Percentiles rank a stretch among this genome's conserved stretches.
These are phyloP conservation scores for Aphanomyces astaci DNA, from an alignment of 352 stramenopile species.

Conservation along the genomic window DNA sequence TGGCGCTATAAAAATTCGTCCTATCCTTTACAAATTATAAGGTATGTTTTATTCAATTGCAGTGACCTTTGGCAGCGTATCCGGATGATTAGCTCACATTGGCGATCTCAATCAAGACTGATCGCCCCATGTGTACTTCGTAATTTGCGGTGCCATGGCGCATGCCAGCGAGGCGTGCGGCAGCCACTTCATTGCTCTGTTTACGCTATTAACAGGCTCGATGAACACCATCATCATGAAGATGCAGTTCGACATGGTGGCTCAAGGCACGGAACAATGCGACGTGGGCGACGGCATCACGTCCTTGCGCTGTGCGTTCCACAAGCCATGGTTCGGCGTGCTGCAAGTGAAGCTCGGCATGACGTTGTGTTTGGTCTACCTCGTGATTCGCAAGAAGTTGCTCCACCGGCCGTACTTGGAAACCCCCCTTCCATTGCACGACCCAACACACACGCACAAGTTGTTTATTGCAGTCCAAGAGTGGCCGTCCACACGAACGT, in stretches of 20 bases:
- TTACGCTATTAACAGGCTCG: constrained; percentile 69
- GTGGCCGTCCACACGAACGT: background rate
- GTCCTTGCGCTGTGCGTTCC: constrained; percentile 42
- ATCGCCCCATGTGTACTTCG: background rate
- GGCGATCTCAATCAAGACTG: background rate
- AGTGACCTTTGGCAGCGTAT: background rate
- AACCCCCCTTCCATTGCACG: constrained; percentile 39
- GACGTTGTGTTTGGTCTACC: constrained; percentile 62
- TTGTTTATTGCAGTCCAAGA: background rate
- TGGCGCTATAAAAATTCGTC: too few relatives aligned
- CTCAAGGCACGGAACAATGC: constrained; percentile 42
- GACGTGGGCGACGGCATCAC: constrained; percentile 27
- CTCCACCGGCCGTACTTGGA: constrained; percentile 51
- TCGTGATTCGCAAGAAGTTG: constrained; percentile 48
- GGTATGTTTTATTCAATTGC: too few relatives aligned
- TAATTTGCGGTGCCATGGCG: background rate
- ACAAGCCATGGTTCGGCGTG: constrained; percentile 79
- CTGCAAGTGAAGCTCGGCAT: constrained; percentile 81
- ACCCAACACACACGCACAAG: background rate
- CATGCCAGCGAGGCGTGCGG: background rate
- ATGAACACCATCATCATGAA: constrained; percentile 82
- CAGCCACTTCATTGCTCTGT: constrained; percentile 39
- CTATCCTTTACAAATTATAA: too few relatives aligned
- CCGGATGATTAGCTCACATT: background rate
- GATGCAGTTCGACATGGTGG: constrained; percentile 57